Conservation (phyloP, 495 filamentous ascomycete species). For the Penicillium verhagenii region DNA sequence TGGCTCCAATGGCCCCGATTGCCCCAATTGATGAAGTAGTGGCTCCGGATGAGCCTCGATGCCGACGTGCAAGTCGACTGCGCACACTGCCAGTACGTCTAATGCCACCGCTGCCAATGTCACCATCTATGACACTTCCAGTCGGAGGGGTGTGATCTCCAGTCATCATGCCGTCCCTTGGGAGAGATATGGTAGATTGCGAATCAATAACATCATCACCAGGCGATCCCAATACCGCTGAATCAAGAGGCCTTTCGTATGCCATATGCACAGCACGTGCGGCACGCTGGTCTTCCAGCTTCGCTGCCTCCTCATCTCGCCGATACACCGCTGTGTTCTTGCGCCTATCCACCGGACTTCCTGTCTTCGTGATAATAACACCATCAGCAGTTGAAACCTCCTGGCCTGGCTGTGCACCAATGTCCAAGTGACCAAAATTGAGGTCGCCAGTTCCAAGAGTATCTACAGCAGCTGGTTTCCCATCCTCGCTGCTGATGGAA, state of each 20-base stretch:
- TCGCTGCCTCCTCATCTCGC: slow-evolving; percentile 53
- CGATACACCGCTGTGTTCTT: slow-evolving; percentile 39
- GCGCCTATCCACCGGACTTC: slow-evolving; percentile 31
- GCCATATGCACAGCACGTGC: slow-evolving; percentile 60
- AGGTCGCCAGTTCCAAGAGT: slow-evolving; percentile 88
- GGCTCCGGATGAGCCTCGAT: slow-evolving; percentile 84
- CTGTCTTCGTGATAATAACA: slow-evolving; percentile 42
- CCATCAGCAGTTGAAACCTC: slow-evolving; percentile 39
- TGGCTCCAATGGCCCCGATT: slow-evolving; percentile 67
- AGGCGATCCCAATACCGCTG: slow-evolving; percentile 21
- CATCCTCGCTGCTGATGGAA: slow-evolving; percentile 35
- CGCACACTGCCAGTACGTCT: slow-evolving; percentile 79
- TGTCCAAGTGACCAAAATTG: slow-evolving; percentile 74
- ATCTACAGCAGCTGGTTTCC: slow-evolving; percentile 77
- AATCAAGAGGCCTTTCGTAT: slow-evolving; percentile 50
- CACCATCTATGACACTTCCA: slow-evolving; percentile 68
- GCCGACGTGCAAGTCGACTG: slow-evolving; percentile 70
- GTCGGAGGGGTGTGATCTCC: slow-evolving; percentile 64
- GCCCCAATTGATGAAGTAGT: slow-evolving; percentile 71
- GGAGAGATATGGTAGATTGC: slow-evolving; percentile 32
- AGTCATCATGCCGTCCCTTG: slow-evolving; percentile 32
- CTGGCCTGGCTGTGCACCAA: slow-evolving; percentile 40
- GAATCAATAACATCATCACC: slow-evolving; percentile 33
- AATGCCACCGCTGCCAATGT: slow-evolving; percentile 47
- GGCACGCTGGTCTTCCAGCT: slow-evolving; percentile 56